phyloP scores from a whole-genome alignment of 257 asterid species.

The Agastache rugosa region DNA sequence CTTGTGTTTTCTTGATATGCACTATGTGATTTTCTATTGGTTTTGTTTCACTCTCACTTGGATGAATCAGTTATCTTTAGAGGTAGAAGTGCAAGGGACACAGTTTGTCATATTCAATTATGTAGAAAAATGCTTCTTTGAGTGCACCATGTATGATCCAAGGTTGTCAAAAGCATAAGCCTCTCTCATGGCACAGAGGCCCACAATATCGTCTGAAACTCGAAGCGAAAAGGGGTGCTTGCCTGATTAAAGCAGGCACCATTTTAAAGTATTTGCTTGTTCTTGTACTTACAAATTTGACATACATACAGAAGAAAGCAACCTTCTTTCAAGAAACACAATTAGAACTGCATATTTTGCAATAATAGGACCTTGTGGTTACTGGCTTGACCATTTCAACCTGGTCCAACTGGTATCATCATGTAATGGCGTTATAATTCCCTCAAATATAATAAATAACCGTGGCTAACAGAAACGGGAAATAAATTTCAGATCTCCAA shows the following conservation, averaged over 20 bases:
- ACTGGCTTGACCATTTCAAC: too few relatives aligned
- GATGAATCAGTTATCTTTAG: conserved; percentile 15
- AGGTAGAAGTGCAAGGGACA: neutral
- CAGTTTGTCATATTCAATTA: neutral
- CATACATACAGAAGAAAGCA: neutral
- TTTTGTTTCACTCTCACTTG: conserved; percentile 20
- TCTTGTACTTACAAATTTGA: neutral
- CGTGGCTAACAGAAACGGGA: neutral
- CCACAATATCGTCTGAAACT: neutral
- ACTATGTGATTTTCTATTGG: conserved; percentile 12
- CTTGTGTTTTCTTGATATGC: conserved; percentile 4
- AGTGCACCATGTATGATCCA: neutral
- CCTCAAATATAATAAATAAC: neutral
- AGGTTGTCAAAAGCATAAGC: neutral
- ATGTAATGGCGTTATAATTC: neutral
- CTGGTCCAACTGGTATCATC: neutral
- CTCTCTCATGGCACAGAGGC: neutral
- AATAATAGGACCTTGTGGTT: neutral
- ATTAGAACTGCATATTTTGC: neutral
- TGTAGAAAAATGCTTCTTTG: neutral
- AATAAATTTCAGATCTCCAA: neutral
- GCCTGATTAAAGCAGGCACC: neutral
- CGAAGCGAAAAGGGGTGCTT: neutral
- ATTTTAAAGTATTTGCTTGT: neutral
- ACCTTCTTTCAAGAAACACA: neutral